Conservation (phyloP, 2,329 filamentous ascomycete genomes). For the Epichloe festucae region DNA sequence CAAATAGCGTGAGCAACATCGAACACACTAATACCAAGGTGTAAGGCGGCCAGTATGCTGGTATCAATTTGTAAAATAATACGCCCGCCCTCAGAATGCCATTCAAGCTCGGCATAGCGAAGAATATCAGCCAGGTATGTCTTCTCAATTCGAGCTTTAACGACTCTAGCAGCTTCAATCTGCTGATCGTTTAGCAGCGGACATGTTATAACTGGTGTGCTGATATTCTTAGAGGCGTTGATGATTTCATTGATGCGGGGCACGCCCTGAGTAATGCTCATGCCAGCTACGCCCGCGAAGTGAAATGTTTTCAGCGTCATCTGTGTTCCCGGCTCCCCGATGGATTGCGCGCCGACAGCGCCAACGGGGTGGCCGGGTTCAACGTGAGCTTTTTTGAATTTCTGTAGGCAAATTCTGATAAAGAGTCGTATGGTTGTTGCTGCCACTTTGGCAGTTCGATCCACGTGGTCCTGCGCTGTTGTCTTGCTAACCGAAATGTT, state of each 20-base stretch:
- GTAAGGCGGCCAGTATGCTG: constrained; percentile 64
- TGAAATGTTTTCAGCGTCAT: constrained; percentile 99
- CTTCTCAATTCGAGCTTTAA: constrained; percentile 91
- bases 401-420: constrained; percentile 69
- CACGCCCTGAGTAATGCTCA: constrained; percentile 99
- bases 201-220: constrained; percentile 86
- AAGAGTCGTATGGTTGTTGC: constrained; percentile 60
- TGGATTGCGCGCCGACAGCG: constrained; percentile 92
- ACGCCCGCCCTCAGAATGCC: constrained; percentile 63
- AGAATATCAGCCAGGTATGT: constrained; percentile 77
- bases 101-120: constrained; percentile 74
- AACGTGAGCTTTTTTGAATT: constrained; percentile 82
- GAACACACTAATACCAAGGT: constrained; percentile 60
- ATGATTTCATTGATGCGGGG: constrained; percentile 99
- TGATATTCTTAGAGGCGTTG: constrained; percentile 90
- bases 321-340: constrained; percentile 94
- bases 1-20: constrained; percentile 70
- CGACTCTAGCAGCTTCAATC: constrained; percentile 71
- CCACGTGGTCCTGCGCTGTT: constrained; percentile 30
- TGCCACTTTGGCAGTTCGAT: constrained; percentile 77
- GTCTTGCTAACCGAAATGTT: constrained; percentile 7
- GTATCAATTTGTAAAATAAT: constrained; percentile 74
- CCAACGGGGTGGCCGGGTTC: constrained; percentile 94
- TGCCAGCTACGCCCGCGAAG: constrained; percentile 98
- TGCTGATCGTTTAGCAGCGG: constrained; percentile 63